Evolutionary conservation across 306 rosid species (phyloP), one percentile per base, ranked within the genome.

Genomic region (Betula pendula): DNA sequence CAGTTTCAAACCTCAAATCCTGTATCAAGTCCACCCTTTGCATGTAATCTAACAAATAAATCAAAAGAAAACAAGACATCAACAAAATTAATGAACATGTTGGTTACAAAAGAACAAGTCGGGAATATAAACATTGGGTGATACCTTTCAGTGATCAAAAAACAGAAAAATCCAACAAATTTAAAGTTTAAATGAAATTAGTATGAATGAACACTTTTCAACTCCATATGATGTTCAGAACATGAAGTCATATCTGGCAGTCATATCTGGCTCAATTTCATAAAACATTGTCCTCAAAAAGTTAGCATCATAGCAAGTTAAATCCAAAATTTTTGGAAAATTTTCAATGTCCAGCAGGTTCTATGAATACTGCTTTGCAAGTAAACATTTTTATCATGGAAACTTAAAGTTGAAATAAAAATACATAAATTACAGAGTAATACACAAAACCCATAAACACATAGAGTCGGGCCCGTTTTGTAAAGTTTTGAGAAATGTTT

Each of bases 1-100:
- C 90, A 35, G 96, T 92, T 42, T 90, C 84, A 51, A 94, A 94
- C 75, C 91, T 82, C 88, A 94, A 83, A 56, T 94, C 97, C 55
- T 94, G 95, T 8, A 94, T 70, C 76, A 92, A 60, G 35, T 89
- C 96, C 81, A 92, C 84, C 43, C 85, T 89, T 74, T 90, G 86
- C 68, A 82, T 79, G 68, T 94, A 89, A 79, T 89, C 98, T 94
- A 74, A 80, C 42, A 77, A 33, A 68, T 52, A 74, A 75, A 42
- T 14, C 51, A 25, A 45, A 40, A 76, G 16, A 17, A 52, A 43
- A 71, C 40, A 48, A 31, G 11, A 40, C 2, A 44, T 51, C 53
- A 70, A 20, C 13, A 35, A n/a, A 22, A 15, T 52, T n/a, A 31
- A 52, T 27, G 0, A 43, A 59, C 53, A 70, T 59, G 16, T 11